Percentiles rank a stretch among this genome's conserved stretches.
Conservation (phyloP, 2,329 filamentous ascomycete genomes). For the Diaporthe longicolla region DNA sequence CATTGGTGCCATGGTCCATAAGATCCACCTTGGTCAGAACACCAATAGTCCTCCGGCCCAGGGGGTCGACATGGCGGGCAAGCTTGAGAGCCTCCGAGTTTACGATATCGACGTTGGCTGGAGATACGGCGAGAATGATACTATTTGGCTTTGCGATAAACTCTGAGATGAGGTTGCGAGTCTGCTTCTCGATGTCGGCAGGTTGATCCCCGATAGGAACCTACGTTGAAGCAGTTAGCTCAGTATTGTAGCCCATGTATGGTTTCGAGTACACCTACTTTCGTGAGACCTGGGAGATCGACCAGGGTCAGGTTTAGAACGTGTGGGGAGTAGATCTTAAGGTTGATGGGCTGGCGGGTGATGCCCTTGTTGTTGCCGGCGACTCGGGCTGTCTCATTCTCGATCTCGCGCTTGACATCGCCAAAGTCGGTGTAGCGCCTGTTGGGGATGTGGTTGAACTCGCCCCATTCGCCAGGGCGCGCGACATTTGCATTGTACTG, state of each 20-base stretch:
- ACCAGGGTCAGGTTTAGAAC: conserved; percentile 97
- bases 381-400: conserved; percentile 95
- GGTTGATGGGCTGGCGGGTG: conserved; percentile 95
- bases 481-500: conserved; percentile 71
- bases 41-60: conserved; percentile 97
- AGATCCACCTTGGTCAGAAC: conserved; percentile 98
- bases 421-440: conserved; percentile 99
- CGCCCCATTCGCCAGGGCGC: conserved; percentile 88
- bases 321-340: conserved; percentile 98
- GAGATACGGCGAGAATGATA: conserved; percentile 96
- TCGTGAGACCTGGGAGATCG: conserved; percentile 95
- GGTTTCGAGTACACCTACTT: conserved; percentile 12
- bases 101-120: conserved; percentile 97
- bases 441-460: conserved; percentile 97
- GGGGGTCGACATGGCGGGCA: conserved; percentile 95
- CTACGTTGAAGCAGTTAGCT: conserved; percentile 55
- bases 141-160: conserved; percentile 99
- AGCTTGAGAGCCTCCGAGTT: conserved; percentile 98
- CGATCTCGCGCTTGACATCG: conserved; percentile 98
- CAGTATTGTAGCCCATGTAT: no score
- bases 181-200: conserved; percentile 96
- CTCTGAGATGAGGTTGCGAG: conserved; percentile 97
- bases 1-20: conserved; percentile 98
- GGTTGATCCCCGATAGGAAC: conserved; percentile 97
- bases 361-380: conserved; percentile 97